A percentile compares a stretch with the other conserved stretches of the same genome.
These are phyloP conservation scores for Ilex asprella DNA, from an alignment of 257 asterid species.

Conservation along the genomic window DNA sequence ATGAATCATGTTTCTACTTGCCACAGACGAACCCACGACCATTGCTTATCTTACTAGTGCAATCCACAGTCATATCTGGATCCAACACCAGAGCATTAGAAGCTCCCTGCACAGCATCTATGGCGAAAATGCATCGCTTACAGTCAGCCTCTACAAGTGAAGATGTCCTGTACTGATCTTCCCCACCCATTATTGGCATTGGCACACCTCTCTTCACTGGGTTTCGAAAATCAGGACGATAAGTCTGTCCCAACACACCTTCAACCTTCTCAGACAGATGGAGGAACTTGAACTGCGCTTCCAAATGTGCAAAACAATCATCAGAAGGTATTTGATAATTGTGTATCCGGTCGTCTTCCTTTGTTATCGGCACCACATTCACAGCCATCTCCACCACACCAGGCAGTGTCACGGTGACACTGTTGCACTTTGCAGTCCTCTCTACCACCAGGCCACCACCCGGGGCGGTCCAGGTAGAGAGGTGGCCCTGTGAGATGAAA, in stretches of 20 bases:
- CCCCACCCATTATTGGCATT: slow-evolving; percentile 19
- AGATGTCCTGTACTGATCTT: slow-evolving; percentile 15
- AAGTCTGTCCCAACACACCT: slow-evolving; percentile 22
- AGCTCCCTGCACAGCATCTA: no score
- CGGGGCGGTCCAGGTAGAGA: slow-evolving; percentile 12
- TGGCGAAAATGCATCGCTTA: not conserved
- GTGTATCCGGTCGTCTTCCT: slow-evolving; percentile 13
- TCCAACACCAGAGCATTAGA: no score
- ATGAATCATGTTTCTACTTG: no score
- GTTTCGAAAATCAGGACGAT: slow-evolving; percentile 17
- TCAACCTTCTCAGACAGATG: slow-evolving; percentile 17
- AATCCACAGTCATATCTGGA: no score
- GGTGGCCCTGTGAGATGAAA: slow-evolving; percentile 6
- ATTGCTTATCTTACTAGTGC: no score
- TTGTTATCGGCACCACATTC: slow-evolving; percentile 21
- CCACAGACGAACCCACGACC: no score
- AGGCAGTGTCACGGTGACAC: slow-evolving; percentile 3
- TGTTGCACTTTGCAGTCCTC: slow-evolving; percentile 10
- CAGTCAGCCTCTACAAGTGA: slow-evolving; percentile 15
- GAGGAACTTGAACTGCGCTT: not conserved
- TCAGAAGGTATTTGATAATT: slow-evolving; percentile 11
- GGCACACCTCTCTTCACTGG: slow-evolving; percentile 21
- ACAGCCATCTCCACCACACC: slow-evolving; percentile 14
- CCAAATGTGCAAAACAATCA: not conserved
- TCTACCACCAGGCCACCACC: slow-evolving; percentile 7